Conservation (phyloP, 306 rosid genomes). For the Rosa lucieae region DNA sequence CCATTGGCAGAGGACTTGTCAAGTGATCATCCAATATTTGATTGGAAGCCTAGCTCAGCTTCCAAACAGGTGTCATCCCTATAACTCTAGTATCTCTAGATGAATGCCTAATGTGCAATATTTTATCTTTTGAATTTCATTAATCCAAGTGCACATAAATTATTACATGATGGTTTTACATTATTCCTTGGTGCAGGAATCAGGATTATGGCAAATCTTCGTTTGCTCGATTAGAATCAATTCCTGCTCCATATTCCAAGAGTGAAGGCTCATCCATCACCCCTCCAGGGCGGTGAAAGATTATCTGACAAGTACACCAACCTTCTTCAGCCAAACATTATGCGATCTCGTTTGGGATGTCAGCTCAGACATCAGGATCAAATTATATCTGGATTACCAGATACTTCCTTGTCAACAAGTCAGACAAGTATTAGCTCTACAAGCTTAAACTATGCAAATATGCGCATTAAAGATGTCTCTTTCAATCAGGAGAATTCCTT, state of each 20-base stretch:
- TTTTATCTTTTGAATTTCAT: slow-evolving; percentile 23
- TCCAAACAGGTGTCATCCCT: slow-evolving; percentile 65
- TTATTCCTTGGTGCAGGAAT: slow-evolving; percentile 8
- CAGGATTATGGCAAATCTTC: slow-evolving; percentile 79
- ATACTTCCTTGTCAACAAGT: slow-evolving; percentile 49
- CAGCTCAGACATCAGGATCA: slow-evolving; percentile 69
- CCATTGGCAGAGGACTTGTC: slow-evolving; percentile 59
- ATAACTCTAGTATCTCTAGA: slow-evolving; percentile 18
- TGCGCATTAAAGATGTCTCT: slow-evolving; percentile 64
- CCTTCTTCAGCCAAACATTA: slow-evolving; percentile 50
- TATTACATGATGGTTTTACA: slow-evolving; percentile 1
- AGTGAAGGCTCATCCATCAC: slow-evolving; percentile 84
- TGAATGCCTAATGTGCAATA: slow-evolving; percentile 24
- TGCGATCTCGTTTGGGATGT: slow-evolving; percentile 73
- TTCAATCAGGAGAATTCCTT: slow-evolving; percentile 65
- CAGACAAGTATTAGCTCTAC: slow-evolving; percentile 41
- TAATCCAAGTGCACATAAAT: not conserved
- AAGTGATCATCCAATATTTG: slow-evolving; percentile 73
- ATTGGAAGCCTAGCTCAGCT: slow-evolving; percentile 72
- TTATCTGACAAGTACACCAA: slow-evolving; percentile 68
- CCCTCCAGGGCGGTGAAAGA: slow-evolving; percentile 99
- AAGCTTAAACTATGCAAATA: slow-evolving; percentile 50
- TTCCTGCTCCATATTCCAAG: slow-evolving; percentile 71
- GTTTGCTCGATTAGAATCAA: slow-evolving; percentile 58
- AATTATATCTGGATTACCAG: slow-evolving; percentile 63